Evolutionary conservation across 148 eudicot species (phyloP).

Genomic region (Talinum fruticosum): DNA sequence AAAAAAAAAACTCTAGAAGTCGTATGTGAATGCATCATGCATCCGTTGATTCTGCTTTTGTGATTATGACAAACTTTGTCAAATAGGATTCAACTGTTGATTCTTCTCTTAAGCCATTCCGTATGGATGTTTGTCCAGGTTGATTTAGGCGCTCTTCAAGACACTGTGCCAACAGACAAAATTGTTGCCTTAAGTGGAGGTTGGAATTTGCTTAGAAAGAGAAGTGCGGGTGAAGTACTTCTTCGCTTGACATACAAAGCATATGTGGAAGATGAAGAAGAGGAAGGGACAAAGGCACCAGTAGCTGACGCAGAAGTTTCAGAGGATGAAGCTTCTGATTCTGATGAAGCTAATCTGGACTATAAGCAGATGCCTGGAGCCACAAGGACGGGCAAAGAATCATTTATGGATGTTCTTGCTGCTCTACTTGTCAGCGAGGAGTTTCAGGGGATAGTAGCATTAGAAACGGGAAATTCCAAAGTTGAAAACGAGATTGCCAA

Average conservation of each 20-base stretch:
- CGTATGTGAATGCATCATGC: no score
- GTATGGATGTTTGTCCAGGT: conserved; percentile 44
- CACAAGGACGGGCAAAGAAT: conserved; percentile 49
- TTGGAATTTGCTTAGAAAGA: conserved; percentile 66
- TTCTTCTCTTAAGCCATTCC: background rate
- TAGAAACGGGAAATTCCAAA: conserved; percentile 59
- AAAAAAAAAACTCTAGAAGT: no score
- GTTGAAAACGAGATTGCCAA: conserved; percentile 31
- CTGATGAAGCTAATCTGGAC: conserved; percentile 47
- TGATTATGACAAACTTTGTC: background rate
- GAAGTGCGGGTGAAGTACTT: conserved; percentile 70
- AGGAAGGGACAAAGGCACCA: conserved; percentile 45
- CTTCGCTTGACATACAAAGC: conserved; percentile 92
- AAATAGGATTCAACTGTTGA: background rate
- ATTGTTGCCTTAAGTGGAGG: conserved; percentile 70
- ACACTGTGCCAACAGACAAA: conserved; percentile 88
- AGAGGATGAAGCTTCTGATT: conserved; percentile 73
- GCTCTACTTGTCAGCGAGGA: conserved; percentile 94
- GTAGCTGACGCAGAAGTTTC: conserved; percentile 39
- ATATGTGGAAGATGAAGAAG: conserved; percentile 98
- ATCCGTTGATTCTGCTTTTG: background rate
- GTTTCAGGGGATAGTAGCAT: conserved; percentile 86
- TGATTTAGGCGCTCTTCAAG: conserved; percentile 76
- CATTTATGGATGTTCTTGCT: conserved; percentile 90
- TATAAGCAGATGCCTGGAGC: conserved; percentile 40